Base-by-base conservation (phyloP, 2,329 filamentous ascomycete genomes). In the Shiraia sp. region DNA sequence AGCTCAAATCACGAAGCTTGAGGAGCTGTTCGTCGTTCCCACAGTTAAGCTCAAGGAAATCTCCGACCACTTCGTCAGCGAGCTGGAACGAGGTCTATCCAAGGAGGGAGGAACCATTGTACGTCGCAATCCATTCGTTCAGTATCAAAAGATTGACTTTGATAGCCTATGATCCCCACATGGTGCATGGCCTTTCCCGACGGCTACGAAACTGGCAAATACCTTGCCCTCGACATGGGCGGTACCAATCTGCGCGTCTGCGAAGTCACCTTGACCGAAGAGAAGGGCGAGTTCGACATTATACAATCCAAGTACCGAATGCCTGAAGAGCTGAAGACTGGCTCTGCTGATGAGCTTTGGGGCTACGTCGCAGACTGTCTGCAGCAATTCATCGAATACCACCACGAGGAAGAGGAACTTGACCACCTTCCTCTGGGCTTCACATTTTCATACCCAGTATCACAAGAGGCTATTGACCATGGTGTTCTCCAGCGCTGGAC, bases 291-390 rank as follows among this genome's bases (percentile, higher is more conserved):
- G 67, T 96, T 96, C 71, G 90, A 96, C 65, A 95, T 96, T 63
- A 90, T 91, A 55, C 92, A 96, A 74, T 95, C 90, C 61, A 96
- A 96, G 74, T 97, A 96, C 73, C 85, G 87, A 47, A 91, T 96
- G 82, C 90, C 92, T 2, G 89, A 95, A 67, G 90, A 96, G 72
- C 80, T 97, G 57, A 96, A 95, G 77, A 90, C 86, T 2, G 90
- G 90, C 36, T 81, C 84, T 10, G 81, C 86, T 1, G 89, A 96
- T 14, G 90, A 96, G 71, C 81, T 97, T 6, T 96, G 90, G 89
- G 88, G 90, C 63, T 96, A 96, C 71, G 89, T 96, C 63, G 90
- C 91, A 66, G 90, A 96, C 70, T 96, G 90, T 68, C 77, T 97
- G 47, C 81, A 92, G 72, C 88, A 96, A 64, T 97, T 97, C 69